Evolutionary conservation across 306 rosid genomes (phyloP).

Genomic region (Sechiopsis laciniata): DNA sequence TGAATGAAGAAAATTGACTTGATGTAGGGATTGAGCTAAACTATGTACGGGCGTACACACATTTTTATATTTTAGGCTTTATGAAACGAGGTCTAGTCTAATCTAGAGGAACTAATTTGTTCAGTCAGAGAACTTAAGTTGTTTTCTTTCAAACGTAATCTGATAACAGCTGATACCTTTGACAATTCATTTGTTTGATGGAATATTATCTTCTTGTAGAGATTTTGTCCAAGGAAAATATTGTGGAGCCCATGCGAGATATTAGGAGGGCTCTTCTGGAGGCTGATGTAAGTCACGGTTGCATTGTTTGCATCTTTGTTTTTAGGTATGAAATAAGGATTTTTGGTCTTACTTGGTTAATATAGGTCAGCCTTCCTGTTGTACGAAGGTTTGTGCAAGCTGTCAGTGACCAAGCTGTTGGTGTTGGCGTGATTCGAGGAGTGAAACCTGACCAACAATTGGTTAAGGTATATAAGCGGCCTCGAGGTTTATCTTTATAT

Average conservation of each 20-base stretch:
- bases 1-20: not conserved
- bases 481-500: not conserved
- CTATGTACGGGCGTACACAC: not conserved
- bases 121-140: not conserved
- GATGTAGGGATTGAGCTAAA: not conserved
- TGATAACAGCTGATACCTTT: slow-evolving; percentile 9
- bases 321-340: not conserved
- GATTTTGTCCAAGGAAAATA: slow-evolving; percentile 90
- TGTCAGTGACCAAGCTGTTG: slow-evolving; percentile 87
- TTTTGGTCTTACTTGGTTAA: slow-evolving; percentile 28
- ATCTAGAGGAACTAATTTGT: not conserved
- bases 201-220: slow-evolving; percentile 38
- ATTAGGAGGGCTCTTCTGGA: slow-evolving; percentile 95
- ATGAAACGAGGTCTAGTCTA: not conserved
- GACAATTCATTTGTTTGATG: slow-evolving; percentile 12
- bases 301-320: slow-evolving; percentile 14
- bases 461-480: slow-evolving; percentile 54
- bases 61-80: not conserved
- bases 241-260: slow-evolving; percentile 95
- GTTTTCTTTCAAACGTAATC: not conserved
- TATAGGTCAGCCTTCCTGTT: slow-evolving; percentile 98
- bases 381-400: slow-evolving; percentile 93
- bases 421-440: slow-evolving; percentile 78
- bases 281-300: slow-evolving; percentile 66
- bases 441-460: slow-evolving; percentile 91